Evolutionary conservation across 2,329 filamentous ascomycete species (phyloP).

Genomic region (Nemania diffusa): DNA sequence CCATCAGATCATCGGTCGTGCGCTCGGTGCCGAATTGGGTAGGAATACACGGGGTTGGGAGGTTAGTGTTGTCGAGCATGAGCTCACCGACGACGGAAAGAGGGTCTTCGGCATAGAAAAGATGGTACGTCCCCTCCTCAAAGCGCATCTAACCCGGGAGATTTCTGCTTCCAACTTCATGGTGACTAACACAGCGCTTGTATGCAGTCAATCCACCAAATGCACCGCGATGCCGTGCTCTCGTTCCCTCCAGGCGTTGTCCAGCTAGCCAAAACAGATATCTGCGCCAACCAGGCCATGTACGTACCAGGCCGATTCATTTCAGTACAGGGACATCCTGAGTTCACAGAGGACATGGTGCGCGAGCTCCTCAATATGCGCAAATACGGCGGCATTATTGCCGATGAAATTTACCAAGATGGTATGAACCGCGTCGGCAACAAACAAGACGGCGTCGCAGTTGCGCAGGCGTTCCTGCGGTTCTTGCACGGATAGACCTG

Average conservation of each 20-base stretch:
- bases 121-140: slow-evolving; percentile 53
- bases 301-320: slow-evolving; percentile 74
- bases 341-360: slow-evolving; percentile 80
- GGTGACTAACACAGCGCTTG: slow-evolving; percentile 21
- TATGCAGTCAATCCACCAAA: slow-evolving; percentile 77
- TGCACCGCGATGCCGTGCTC: slow-evolving; percentile 83
- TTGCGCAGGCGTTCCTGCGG: slow-evolving; percentile 78
- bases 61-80: slow-evolving; percentile 75
- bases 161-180: background rate
- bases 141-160: background rate
- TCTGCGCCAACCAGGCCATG: slow-evolving; percentile 83
- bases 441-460: slow-evolving; percentile 81
- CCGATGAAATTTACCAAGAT: slow-evolving; percentile 74
- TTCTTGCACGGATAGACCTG: slow-evolving; percentile 72
- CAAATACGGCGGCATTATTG: slow-evolving; percentile 74
- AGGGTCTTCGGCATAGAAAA: slow-evolving; percentile 75
- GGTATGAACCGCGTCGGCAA: slow-evolving; percentile 72
- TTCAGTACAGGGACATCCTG: slow-evolving; percentile 87
- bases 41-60: slow-evolving; percentile 81
- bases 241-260: slow-evolving; percentile 70
- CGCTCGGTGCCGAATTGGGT: slow-evolving; percentile 74
- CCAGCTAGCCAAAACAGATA: slow-evolving; percentile 70
- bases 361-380: slow-evolving; percentile 73
- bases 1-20: slow-evolving; percentile 84
- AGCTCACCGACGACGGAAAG: slow-evolving; percentile 75